These are phyloP conservation scores for Nakataea oryzae DNA, from an alignment of 2,329 filamentous ascomycete species.

Conservation along the genomic window DNA sequence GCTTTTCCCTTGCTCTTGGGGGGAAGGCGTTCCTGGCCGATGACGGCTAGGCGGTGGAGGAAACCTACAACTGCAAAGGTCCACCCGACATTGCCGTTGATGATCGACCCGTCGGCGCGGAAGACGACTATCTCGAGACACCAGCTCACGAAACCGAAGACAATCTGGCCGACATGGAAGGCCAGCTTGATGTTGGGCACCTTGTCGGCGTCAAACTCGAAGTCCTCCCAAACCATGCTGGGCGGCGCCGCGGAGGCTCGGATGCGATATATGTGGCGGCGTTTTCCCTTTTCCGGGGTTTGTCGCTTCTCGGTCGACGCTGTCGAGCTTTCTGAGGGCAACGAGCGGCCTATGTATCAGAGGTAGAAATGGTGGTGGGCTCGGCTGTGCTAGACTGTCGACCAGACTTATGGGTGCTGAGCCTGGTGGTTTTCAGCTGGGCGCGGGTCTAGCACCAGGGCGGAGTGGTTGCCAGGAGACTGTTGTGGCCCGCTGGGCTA, in stretches of 20 bases:
- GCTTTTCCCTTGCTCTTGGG: neutral
- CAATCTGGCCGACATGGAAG: conserved; percentile 44
- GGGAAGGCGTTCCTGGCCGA: too few species aligned
- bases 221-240: conserved; percentile 28
- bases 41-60: too few species aligned
- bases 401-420: too few species aligned
- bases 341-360: neutral
- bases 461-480: neutral
- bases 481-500: neutral
- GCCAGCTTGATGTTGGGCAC: conserved; percentile 46
- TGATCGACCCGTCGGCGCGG: conserved; percentile 30
- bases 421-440: neutral
- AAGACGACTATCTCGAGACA: conserved; percentile 51
- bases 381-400: neutral
- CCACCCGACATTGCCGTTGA: conserved; percentile 52
- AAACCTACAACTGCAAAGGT: conserved; percentile 50
- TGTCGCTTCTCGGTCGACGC: neutral
- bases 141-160: conserved; percentile 45
- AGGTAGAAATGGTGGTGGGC: neutral
- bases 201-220: conserved; percentile 43
- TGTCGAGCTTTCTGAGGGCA: neutral
- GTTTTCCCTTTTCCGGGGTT: neutral
- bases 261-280: neutral
- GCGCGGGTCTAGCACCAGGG: neutral
- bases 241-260: neutral